A percentile compares a stretch with the other conserved stretches of the same genome.
These are phyloP conservation scores for Xylariaceae sp. DNA, from an alignment of 2,329 filamentous ascomycete species.

Conservation along the genomic window DNA sequence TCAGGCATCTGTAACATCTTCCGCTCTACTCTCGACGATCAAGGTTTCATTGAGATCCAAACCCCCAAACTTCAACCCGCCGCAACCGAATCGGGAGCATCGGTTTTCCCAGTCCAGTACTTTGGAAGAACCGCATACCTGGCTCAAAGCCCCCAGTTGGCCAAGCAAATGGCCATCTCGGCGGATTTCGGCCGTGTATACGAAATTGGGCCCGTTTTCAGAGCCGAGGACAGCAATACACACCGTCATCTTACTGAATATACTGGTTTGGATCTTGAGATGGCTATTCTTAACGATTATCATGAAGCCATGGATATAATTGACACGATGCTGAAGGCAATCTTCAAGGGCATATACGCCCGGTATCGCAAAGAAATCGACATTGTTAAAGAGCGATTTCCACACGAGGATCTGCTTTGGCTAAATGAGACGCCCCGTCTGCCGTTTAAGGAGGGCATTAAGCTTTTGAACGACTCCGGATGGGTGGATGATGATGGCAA, in stretches of 20 bases:
- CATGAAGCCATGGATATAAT: conserved; percentile 83
- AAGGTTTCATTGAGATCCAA: conserved; percentile 90
- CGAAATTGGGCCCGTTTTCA: conserved; percentile 88
- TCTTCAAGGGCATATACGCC: conserved; percentile 75
- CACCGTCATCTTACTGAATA: conserved; percentile 95
- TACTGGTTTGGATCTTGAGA: conserved; percentile 90
- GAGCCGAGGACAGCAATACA: conserved; percentile 94
- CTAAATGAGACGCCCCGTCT: conserved; percentile 84
- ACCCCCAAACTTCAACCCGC: conserved; percentile 90
- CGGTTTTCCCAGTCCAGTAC: conserved; percentile 91
- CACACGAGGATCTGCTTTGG: conserved; percentile 86
- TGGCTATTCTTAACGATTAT: conserved; percentile 89
- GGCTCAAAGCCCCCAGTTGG: conserved; percentile 88
- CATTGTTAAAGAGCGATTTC: conserved; percentile 81
- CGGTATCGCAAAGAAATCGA: conserved; percentile 75
- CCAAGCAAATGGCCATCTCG: conserved; percentile 91
- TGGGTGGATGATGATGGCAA: conserved; percentile 81
- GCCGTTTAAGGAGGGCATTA: conserved; percentile 78
- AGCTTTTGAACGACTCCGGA: conserved; percentile 79
- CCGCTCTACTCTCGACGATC: conserved; percentile 74
- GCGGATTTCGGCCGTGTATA: conserved; percentile 90
- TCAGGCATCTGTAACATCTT: conserved; percentile 82
- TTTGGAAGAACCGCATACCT: conserved; percentile 87
- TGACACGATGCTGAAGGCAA: conserved; percentile 80
- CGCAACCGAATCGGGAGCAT: conserved; percentile 88